Conservation (phyloP, 1,139 yeast species). For the Taphrina flavorubra region DNA sequence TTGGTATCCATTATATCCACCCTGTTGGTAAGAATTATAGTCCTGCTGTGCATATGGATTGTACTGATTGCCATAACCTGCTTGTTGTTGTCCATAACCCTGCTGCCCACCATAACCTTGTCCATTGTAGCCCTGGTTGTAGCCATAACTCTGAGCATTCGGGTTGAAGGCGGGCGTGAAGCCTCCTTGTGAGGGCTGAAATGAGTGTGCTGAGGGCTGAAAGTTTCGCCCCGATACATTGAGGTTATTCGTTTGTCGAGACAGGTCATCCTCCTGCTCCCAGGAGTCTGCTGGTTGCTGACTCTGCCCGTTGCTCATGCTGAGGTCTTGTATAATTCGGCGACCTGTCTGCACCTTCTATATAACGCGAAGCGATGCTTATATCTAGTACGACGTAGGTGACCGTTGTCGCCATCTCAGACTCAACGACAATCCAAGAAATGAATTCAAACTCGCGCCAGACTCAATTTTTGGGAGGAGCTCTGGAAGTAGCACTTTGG, state of each 20-base stretch:
- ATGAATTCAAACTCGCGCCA: background rate
- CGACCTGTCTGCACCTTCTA: too few relatives aligned
- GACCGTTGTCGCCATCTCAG: too few relatives aligned
- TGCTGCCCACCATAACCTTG: slow-evolving; percentile 41
- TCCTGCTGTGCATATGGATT: slow-evolving; percentile 48
- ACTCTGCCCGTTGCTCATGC: slow-evolving; percentile 18
- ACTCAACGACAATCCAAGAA: too few relatives aligned
- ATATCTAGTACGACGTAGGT: too few relatives aligned
- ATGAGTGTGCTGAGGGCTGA: slow-evolving; percentile 36
- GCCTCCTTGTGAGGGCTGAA: slow-evolving; percentile 38
- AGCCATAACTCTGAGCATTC: slow-evolving; percentile 33
- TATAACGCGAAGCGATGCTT: too few relatives aligned
- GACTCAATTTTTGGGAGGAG: slow-evolving; percentile 1
- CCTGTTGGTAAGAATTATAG: slow-evolving; percentile 51
- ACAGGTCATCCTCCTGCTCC: slow-evolving; percentile 32
- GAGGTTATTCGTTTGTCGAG: slow-evolving; percentile 22
- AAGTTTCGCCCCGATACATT: slow-evolving; percentile 36
- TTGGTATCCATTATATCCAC: slow-evolving; percentile 58
- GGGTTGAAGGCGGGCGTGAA: slow-evolving; percentile 41
- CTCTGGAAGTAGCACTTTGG: background rate
- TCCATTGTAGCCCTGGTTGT: slow-evolving; percentile 23
- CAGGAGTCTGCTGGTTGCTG: slow-evolving; percentile 33
- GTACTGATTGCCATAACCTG: slow-evolving; percentile 51
- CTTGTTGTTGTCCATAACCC: slow-evolving; percentile 50
- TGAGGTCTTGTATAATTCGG: background rate